These are phyloP conservation scores for Cladophialophora chaetospira DNA, from an alignment of 2,329 filamentous ascomycete species.

Conservation along the genomic window DNA sequence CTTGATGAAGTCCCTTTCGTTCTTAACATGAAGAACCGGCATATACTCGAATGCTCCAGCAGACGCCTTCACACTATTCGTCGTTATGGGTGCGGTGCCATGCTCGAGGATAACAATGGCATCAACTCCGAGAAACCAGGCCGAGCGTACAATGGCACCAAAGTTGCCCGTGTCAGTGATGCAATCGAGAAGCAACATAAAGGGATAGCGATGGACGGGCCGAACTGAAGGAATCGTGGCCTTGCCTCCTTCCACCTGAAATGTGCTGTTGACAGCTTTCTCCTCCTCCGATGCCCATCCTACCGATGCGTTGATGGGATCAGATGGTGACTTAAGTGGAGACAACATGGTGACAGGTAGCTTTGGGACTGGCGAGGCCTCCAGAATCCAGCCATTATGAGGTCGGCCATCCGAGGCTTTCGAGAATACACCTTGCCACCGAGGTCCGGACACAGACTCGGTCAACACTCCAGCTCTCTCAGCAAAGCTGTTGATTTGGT, in stretches of 20 bases:
- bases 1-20: slow-evolving; percentile 69
- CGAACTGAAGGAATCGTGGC: slow-evolving; percentile 22
- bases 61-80: slow-evolving; percentile 82
- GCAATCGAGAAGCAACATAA: slow-evolving; percentile 48
- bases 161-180: slow-evolving; percentile 82
- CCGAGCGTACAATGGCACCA: slow-evolving; percentile 83
- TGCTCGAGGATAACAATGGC: slow-evolving; percentile 76
- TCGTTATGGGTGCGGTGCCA: slow-evolving; percentile 72
- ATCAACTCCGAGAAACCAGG: slow-evolving; percentile 86
- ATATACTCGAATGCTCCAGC: slow-evolving; percentile 84
- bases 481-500: slow-evolving; percentile 21
- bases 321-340: slow-evolving; percentile 47
- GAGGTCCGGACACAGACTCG: slow-evolving; percentile 40
- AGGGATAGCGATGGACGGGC: slow-evolving; percentile 38
- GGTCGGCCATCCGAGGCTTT: slow-evolving; percentile 80
- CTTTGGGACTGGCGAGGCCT: slow-evolving; percentile 79
- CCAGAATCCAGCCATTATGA: slow-evolving; percentile 87
- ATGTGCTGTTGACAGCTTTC: slow-evolving; percentile 67
- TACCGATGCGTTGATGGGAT: slow-evolving; percentile 62
- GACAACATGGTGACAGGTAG: slow-evolving; percentile 65
- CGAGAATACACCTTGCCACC: slow-evolving; percentile 71
- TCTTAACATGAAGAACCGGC: slow-evolving; percentile 68
- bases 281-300: slow-evolving; percentile 75
- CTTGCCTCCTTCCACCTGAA: slow-evolving; percentile 1
- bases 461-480: slow-evolving; percentile 14